Base-by-base conservation (phyloP, 352 stramenopile species). In the Phytopythium chamaehyphon region DNA sequence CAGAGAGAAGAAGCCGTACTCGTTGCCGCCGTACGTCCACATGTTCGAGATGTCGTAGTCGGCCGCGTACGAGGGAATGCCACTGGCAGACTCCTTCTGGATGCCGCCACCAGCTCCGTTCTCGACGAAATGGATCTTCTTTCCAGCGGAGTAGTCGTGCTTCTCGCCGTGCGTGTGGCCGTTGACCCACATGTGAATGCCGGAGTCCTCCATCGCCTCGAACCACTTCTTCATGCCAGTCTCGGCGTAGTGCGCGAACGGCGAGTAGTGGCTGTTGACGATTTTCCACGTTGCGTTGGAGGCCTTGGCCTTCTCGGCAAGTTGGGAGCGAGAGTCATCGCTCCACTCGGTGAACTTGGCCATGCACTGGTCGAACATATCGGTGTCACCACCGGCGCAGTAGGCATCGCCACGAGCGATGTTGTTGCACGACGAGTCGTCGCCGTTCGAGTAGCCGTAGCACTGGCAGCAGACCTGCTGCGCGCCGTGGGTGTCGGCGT, bases 231-330 rank as follows among this genome's bases (percentile, higher is more conserved):
- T 66, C 67, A 81, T 80, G 26, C 70, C 67, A 4, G 52, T 37
- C 21, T 76, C 64, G 16, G 78, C 68, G 53, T 86, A 87, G 66
- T 93, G 83, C 48, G 79, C 70, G 48, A 88, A 84, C 3, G 83
- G 79, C 3, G 64, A 85, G 68, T 93, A 93, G 65, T 92, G 83
- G 36, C 69, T 83, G 61, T 93, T 93, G 43, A 93, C 77, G 36
- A 93, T 80, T 65, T 93, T 93, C 77, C 82, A 93, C 36, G 79
- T 86, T 2, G 83, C 83, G 15, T 51, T 90, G 6, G 81, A 91
- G 39, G 67, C 59, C 11, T 74, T 69, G 3, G 77, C 67, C 22
- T 87, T 64, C 18, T 62, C 56, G 0, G 64, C 62, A 6, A 90
- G 64, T 47, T 88, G 69, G 47, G 61, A 73, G 5, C 75, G 68